These are phyloP conservation scores for Fistulifera pelliculosa DNA, from an alignment of 108 stramenopile genomes.

Conservation along the genomic window DNA sequence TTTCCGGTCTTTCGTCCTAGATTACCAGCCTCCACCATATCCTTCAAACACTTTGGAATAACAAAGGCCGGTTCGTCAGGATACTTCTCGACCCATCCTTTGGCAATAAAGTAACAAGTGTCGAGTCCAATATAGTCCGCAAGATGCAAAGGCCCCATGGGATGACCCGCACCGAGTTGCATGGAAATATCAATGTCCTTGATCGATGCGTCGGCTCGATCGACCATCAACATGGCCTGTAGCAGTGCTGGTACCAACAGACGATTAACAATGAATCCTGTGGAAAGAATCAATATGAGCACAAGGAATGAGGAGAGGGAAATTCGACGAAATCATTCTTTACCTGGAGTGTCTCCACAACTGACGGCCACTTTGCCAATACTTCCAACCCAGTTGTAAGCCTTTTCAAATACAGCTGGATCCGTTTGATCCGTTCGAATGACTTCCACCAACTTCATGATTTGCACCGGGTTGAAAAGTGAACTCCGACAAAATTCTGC, in stretches of 20 bases:
- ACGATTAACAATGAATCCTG: constrained; percentile 94
- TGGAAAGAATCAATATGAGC: too few species aligned
- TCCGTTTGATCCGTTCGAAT: constrained; percentile 85
- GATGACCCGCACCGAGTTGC: constrained; percentile 97
- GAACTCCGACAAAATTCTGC: constrained; percentile 92
- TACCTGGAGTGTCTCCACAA: constrained; percentile 93
- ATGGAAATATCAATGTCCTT: constrained; percentile 94
- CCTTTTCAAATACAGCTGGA: constrained; percentile 71
- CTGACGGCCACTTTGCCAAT: constrained; percentile 89
- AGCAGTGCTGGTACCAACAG: constrained; percentile 85
- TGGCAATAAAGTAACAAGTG: constrained; percentile 81
- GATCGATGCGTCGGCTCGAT: constrained; percentile 86
- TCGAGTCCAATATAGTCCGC: constrained; percentile 97
- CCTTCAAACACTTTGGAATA: constrained; percentile 74
- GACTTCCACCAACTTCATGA: constrained; percentile 97
- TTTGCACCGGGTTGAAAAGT: constrained; percentile 99
- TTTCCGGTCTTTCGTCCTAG: constrained; percentile 95
- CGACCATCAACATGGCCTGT: constrained; percentile 90
- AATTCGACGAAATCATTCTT: too few species aligned
- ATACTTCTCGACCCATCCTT: constrained; percentile 70
- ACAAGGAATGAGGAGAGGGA: too few species aligned
- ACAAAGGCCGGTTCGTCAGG: constrained; percentile 90
- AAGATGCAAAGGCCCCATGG: constrained; percentile 92
- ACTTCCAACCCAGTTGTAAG: constrained; percentile 59
- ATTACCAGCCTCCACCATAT: constrained; percentile 80